Evolutionary conservation across 495 filamentous ascomycete genomes (phyloP).

Genomic region (Xylaria nigripes): DNA sequence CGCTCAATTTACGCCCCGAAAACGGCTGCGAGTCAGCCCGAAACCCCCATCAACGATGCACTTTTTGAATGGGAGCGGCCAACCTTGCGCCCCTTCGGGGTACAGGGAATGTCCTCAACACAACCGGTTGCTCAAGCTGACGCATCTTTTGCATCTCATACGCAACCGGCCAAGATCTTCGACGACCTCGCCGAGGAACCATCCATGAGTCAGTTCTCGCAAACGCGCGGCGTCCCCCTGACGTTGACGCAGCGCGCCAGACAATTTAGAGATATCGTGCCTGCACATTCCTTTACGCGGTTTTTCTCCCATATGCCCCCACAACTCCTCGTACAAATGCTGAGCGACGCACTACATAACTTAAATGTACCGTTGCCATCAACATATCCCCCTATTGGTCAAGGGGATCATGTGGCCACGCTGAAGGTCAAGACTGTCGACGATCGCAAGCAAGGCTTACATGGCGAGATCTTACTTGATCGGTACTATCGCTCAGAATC

Average conservation of each 20-base stretch:
- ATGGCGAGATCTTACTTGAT: conserved; percentile 78
- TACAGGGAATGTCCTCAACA: conserved; percentile 49
- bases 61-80: conserved; percentile 74
- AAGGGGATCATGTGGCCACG: conserved; percentile 46
- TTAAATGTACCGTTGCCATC: conserved; percentile 69
- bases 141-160: conserved; percentile 24
- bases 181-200: conserved; percentile 77
- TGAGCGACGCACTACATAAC: conserved; percentile 72
- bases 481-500: conserved; percentile 46
- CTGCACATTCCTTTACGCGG: conserved; percentile 71
- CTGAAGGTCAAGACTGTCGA: conserved; percentile 70
- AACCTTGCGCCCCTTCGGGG: conserved; percentile 31
- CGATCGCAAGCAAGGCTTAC: conserved; percentile 67
- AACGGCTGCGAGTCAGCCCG: conserved; percentile 69
- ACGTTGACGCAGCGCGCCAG: conserved; percentile 78
- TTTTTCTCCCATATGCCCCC: conserved; percentile 82
- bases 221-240: conserved; percentile 68
- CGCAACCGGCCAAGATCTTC: conserved; percentile 35
- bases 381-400: conserved; percentile 21
- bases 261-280: conserved; percentile 78
- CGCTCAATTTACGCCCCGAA: conserved; percentile 14
- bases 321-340: conserved; percentile 66
- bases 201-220: conserved; percentile 84
- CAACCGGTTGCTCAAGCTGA: conserved; percentile 38
- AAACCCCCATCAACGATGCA: conserved; percentile 58